Base-by-base conservation (phyloP, 495 filamentous ascomycete species). In the Usnea hakonensis region DNA sequence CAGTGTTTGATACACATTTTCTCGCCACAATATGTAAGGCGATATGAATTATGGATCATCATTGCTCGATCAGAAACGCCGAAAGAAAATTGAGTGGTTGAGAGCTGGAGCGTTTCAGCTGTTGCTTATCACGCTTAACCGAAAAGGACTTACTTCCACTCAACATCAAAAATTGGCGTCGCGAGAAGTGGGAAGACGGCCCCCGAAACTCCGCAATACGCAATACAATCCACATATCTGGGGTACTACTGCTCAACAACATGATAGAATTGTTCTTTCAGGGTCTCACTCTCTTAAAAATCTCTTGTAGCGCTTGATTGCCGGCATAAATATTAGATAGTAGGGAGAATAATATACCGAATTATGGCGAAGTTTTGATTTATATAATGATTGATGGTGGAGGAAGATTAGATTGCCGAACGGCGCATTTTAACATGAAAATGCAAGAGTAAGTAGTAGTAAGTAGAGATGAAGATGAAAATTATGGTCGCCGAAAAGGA, bases 351-450 rank as follows among this genome's bases (percentile, higher is more conserved):
- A n/a, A n/a, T n/a, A n/a, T n/a, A n/a, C n/a, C n/a, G n/a, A n/a
- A n/a, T n/a, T 13, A 28, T 48, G 23, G 44, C 23, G 44, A 28
- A 13, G 10, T 14, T 21, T 9, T 14, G 17, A 43, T 41, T 19
- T 41, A 41, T 41, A 17, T 41, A 17, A 50, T 10, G 30, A 50
- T 1, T 13, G 11, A 26, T n/a, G n/a, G n/a, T n/a, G n/a, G n/a
- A n/a, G n/a, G n/a, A n/a, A n/a, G n/a, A n/a, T n/a, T 50, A 50
- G 46, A 50, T 50, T 14, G 14, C 46, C 46, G 46, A 50, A 50
- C 28, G 46, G 26, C 30, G 46, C 46, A n/a, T n/a, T n/a, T n/a
- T n/a, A n/a, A n/a, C n/a, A 50, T 50, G 26, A 28, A 26, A 48
- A 44, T 21, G 8, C 2, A 13, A 48, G 5, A 7, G 46, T 0